These are phyloP conservation scores for Geotrichum klebahnii DNA, from an alignment of 1,139 yeast species.

Conservation along the genomic window DNA sequence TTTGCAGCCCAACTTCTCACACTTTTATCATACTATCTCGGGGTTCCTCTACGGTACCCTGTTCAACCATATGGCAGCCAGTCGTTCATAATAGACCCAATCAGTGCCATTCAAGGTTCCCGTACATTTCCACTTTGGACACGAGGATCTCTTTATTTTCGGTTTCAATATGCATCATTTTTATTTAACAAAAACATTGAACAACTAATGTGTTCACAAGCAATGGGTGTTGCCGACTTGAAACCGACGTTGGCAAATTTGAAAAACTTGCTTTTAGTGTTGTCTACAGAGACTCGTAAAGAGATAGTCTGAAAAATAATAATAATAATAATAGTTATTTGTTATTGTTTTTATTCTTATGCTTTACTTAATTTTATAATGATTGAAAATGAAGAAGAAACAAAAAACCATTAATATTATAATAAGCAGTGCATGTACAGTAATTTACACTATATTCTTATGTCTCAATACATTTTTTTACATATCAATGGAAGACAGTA, in stretches of 20 bases:
- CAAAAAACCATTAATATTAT: no score
- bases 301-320: not conserved
- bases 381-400: no score
- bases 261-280: constrained; percentile 39
- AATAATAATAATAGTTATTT: no score
- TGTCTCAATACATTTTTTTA: no score
- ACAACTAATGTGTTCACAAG: constrained; percentile 45
- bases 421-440: no score
- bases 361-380: no score
- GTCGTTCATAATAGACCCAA: constrained; percentile 50
- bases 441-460: no score
- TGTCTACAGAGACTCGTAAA: constrained; percentile 10
- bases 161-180: constrained; percentile 52
- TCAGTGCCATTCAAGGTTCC: constrained; percentile 46
- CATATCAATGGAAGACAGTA: no score
- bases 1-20: constrained; percentile 46
- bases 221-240: constrained; percentile 38
- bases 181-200: constrained; percentile 49
- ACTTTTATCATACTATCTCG: constrained; percentile 44
- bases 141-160: constrained; percentile 45
- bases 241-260: constrained; percentile 42
- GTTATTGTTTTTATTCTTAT: no score
- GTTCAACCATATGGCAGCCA: constrained; percentile 49
- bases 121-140: constrained; percentile 49
- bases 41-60: constrained; percentile 51